A percentile compares a stretch with the other conserved stretches of the same genome.
phyloP scores from a whole-genome alignment of 768 basidiomycete species.

The Mrakia hoshinonis region DNA sequence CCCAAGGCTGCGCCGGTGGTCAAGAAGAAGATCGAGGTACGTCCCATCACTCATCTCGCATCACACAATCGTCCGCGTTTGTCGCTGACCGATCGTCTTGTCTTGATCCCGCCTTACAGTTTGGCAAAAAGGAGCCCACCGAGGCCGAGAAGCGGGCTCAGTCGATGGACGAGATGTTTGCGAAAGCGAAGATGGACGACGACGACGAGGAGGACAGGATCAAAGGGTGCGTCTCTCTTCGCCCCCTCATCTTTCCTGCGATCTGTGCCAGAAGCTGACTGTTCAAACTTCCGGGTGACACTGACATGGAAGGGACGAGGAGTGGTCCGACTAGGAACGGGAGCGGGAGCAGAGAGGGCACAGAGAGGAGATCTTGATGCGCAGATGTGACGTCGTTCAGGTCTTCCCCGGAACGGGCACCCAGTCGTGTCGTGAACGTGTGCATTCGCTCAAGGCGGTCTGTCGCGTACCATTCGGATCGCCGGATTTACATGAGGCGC shows the following conservation, averaged over 20 bases:
- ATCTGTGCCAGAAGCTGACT: neutral
- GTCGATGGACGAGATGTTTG: constrained; percentile 41
- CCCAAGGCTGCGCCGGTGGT: constrained; percentile 34
- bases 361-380: too few species aligned
- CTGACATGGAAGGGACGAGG: constrained; percentile 16
- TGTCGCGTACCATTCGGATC: too few species aligned
- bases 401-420: too few species aligned
- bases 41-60: neutral
- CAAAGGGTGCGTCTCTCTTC: constrained; percentile 10
- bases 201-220: constrained; percentile 25
- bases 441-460: too few species aligned
- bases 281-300: neutral
- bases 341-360: too few species aligned
- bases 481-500: too few species aligned
- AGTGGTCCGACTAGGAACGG: constrained; percentile 29
- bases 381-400: too few species aligned
- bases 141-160: constrained; percentile 38
- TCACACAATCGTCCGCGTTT: neutral
- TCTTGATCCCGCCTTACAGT: constrained; percentile 9
- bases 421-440: too few species aligned
- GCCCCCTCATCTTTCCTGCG: neutral
- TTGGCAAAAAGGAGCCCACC: constrained; percentile 35
- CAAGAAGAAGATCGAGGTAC: constrained; percentile 33
- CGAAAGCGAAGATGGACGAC: constrained; percentile 35
- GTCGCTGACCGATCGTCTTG: neutral